Evolutionary conservation across 148 eudicot species (phyloP).

Genomic region (Spergularia marina): DNA sequence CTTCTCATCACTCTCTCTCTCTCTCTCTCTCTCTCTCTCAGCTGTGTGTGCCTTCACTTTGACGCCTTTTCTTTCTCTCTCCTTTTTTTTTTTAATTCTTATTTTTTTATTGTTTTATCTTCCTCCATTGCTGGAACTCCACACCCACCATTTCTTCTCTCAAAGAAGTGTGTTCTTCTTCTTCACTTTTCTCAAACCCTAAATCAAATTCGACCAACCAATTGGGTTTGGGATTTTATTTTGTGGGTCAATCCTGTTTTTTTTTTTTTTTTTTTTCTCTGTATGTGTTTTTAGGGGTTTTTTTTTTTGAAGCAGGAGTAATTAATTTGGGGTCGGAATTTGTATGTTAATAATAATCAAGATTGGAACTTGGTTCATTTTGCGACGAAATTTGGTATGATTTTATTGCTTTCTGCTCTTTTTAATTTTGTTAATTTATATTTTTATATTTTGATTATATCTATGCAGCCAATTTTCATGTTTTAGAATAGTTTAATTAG

Average conservation of each 20-base stretch:
- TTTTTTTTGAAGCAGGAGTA: neutral
- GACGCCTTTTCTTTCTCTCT: neutral
- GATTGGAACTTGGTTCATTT: neutral
- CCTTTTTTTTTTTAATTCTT: neutral
- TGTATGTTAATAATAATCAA: neutral
- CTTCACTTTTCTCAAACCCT: neutral
- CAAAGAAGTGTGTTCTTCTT: neutral
- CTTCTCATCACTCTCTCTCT: too few species aligned
- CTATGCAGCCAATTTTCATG: too few species aligned
- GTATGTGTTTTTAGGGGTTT: neutral
- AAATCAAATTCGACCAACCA: neutral
- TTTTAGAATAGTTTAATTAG: too few species aligned
- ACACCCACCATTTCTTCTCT: neutral
- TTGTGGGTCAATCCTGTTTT: neutral
- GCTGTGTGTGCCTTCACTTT: neutral
- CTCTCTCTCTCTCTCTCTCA: too few species aligned
- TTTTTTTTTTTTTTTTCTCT: neutral
- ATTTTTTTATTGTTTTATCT: neutral
- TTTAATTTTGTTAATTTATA: neutral
- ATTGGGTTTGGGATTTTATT: neutral
- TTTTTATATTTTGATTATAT: too few species aligned
- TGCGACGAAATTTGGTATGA: neutral
- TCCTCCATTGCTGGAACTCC: constrained; percentile 2
- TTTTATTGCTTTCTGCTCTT: neutral
- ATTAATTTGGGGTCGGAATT: neutral